phyloP scores from a whole-genome alignment of 116 monocot genomes.

The Trichopus zeylanicus region DNA sequence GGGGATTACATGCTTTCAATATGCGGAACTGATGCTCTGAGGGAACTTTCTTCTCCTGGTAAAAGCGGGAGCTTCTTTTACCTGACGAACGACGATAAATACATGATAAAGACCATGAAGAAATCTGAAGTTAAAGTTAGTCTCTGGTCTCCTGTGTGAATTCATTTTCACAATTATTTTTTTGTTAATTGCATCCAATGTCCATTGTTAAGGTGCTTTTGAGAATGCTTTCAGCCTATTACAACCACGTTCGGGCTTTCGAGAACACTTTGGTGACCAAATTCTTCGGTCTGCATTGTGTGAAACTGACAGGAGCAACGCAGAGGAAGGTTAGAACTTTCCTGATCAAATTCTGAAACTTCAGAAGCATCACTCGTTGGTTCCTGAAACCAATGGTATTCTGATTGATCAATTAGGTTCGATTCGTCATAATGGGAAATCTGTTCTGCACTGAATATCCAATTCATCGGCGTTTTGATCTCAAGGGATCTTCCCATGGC shows the following conservation, averaged over 20 bases:
- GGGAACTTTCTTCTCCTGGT: slow-evolving; percentile 88
- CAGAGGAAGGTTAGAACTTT: slow-evolving; percentile 61
- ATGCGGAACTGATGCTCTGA: slow-evolving; percentile 83
- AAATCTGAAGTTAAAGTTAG: slow-evolving; percentile 76
- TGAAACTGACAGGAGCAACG: slow-evolving; percentile 51
- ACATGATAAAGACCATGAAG: slow-evolving; percentile 84
- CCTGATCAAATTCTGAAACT: not conserved
- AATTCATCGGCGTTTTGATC: slow-evolving; percentile 82
- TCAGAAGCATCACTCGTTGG: not conserved
- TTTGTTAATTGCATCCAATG: not conserved
- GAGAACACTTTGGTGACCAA: slow-evolving; percentile 63
- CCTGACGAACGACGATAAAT: slow-evolving; percentile 62
- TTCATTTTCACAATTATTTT: not conserved
- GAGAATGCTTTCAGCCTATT: slow-evolving; percentile 72
- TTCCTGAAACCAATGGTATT: not conserved
- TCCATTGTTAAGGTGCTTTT: slow-evolving; percentile 31
- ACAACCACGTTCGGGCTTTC: slow-evolving; percentile 58
- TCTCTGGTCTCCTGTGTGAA: not conserved
- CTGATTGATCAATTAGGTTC: slow-evolving; percentile 44
- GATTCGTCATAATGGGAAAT: slow-evolving; percentile 99
- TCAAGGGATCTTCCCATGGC: slow-evolving; percentile 95
- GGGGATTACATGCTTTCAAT: slow-evolving; percentile 87
- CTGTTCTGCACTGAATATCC: slow-evolving; percentile 78
- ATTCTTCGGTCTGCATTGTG: slow-evolving; percentile 78
- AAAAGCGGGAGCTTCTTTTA: slow-evolving; percentile 95